phyloP scores from a whole-genome alignment of 345 rosid species.

The Lepidium sativum region DNA sequence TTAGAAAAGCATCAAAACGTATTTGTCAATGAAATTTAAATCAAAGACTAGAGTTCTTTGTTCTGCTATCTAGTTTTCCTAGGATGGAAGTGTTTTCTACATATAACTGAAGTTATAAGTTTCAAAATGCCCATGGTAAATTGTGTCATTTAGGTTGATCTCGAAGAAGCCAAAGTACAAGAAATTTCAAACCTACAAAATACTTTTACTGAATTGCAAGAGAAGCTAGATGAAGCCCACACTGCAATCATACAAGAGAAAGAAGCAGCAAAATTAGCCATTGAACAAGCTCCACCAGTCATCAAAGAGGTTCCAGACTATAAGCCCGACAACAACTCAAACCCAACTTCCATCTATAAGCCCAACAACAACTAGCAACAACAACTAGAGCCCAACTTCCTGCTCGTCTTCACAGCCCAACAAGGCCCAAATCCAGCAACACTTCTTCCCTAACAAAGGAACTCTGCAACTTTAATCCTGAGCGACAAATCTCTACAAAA shows the following conservation, averaged over 20 bases:
- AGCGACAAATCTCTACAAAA: too few relatives aligned
- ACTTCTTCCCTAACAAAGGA: too few relatives aligned
- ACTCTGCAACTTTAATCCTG: too few relatives aligned
- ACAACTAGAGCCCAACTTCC: too few relatives aligned
- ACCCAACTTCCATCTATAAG: too few relatives aligned
- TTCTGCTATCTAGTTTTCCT: neutral
- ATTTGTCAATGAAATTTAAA: neutral
- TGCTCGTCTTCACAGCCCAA: too few relatives aligned
- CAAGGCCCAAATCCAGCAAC: too few relatives aligned
- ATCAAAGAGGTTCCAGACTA: conserved; percentile 57
- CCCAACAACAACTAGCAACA: too few relatives aligned
- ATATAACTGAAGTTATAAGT: neutral
- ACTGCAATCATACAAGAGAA: conserved; percentile 37
- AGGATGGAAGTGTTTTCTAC: neutral
- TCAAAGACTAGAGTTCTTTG: neutral
- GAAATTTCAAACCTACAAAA: conserved; percentile 45
- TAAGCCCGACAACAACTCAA: too few relatives aligned
- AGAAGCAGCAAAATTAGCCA: conserved; percentile 50
- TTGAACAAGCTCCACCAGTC: conserved; percentile 64
- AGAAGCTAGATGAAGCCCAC: conserved; percentile 44
- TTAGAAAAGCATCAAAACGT: conserved; percentile 58
- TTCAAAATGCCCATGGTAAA: neutral
- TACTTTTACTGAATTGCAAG: conserved; percentile 42
- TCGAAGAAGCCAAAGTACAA: conserved; percentile 61
- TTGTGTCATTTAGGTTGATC: conserved; percentile 35